phyloP scores from a whole-genome alignment of 768 basidiomycete species.

The Jaapia argillacea region DNA sequence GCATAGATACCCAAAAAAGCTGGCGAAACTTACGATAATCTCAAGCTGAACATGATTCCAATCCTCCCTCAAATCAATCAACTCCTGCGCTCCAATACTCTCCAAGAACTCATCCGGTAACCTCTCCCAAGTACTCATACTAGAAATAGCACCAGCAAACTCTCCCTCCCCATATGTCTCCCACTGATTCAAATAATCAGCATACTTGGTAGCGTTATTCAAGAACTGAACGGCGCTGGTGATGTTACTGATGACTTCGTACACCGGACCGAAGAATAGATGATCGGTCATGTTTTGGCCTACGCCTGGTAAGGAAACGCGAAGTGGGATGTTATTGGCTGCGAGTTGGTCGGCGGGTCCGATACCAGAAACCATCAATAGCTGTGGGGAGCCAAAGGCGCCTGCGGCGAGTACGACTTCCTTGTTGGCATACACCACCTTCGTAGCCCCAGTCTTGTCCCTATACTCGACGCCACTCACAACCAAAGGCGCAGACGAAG shows the following conservation, averaged over 20 bases:
- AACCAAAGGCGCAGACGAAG: neutral
- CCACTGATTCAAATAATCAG: neutral
- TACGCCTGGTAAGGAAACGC: neutral
- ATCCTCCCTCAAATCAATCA: neutral
- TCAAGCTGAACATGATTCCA: neutral
- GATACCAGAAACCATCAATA: neutral
- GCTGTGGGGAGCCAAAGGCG: neutral
- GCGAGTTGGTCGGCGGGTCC: neutral
- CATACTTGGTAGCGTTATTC: neutral
- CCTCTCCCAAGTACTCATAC: neutral
- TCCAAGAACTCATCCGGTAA: neutral
- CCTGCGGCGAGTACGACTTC: neutral
- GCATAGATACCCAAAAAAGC: neutral
- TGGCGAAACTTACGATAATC: neutral
- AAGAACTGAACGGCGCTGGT: neutral
- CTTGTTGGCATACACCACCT: conserved; percentile 1
- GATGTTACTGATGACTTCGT: neutral
- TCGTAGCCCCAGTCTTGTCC: neutral
- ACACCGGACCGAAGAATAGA: neutral
- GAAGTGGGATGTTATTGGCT: neutral
- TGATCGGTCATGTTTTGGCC: neutral
- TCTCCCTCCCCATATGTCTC: neutral
- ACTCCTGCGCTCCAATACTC: neutral
- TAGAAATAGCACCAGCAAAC: neutral
- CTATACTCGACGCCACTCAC: neutral